These are phyloP conservation scores for Xylaria sp. DNA, from an alignment of 2,329 filamentous ascomycete species.

Conservation along the genomic window DNA sequence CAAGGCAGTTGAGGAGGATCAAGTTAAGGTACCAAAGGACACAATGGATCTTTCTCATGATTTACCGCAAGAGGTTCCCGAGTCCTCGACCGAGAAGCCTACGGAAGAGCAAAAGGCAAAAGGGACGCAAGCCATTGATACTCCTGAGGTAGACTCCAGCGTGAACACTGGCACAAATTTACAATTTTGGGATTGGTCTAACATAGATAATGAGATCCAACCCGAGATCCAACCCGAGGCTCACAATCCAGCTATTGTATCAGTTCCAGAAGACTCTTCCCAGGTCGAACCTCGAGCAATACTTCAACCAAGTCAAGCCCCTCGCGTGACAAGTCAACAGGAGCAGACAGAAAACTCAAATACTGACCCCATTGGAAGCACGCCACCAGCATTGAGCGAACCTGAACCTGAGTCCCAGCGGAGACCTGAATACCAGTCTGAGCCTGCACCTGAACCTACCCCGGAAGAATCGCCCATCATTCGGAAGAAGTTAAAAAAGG, in stretches of 20 bases:
- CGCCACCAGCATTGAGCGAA: slow-evolving; percentile 22
- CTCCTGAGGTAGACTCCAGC: slow-evolving; percentile 26
- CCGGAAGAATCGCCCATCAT: slow-evolving; percentile 29
- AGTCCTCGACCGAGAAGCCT: slow-evolving; percentile 46
- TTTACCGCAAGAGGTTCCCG: slow-evolving; percentile 36
- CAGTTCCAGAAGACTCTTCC: slow-evolving; percentile 23
- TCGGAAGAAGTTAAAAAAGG: slow-evolving; percentile 52
- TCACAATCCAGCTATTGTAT: neutral
- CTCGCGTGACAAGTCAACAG: slow-evolving; percentile 2
- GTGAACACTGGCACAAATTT: slow-evolving; percentile 15
- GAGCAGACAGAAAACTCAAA: slow-evolving; percentile 18
- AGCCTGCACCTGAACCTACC: neutral
- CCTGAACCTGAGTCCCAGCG: slow-evolving; percentile 27
- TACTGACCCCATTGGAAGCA: slow-evolving; percentile 28
- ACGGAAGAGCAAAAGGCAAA: slow-evolving; percentile 49
- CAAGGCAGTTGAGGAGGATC: neutral
- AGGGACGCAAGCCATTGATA: slow-evolving; percentile 20
- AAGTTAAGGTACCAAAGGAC: slow-evolving; percentile 3
- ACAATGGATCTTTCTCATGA: slow-evolving; percentile 19
- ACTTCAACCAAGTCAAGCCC: slow-evolving; percentile 7
- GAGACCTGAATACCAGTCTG: slow-evolving; percentile 22
- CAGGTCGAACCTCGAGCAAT: neutral
- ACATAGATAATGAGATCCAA: slow-evolving; percentile 37
- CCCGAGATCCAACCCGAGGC: slow-evolving; percentile 31
- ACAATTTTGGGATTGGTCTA: slow-evolving; percentile 38